Conservation (phyloP, 371 early-diverging fungal species). For the Circinella umbellata region DNA sequence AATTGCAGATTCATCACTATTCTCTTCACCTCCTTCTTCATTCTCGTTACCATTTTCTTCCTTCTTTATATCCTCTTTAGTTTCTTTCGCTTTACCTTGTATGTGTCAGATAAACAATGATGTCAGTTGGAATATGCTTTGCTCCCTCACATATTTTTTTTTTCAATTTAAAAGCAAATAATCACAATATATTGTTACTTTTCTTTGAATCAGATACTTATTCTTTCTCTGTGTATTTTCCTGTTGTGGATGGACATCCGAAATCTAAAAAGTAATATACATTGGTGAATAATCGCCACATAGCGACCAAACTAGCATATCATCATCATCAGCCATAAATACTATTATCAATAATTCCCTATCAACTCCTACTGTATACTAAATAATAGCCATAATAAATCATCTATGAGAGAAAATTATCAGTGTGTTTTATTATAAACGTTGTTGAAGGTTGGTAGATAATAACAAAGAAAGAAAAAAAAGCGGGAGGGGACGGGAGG, state of each 20-base stretch:
- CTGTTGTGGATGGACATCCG: conserved; percentile 3
- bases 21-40: conserved; percentile 3
- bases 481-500: not conserved
- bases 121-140: not conserved
- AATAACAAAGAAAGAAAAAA: too few relatives aligned
- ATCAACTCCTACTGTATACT: too few relatives aligned
- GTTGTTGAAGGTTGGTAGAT: too few relatives aligned
- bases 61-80: not conserved
- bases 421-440: too few relatives aligned
- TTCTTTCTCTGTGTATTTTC: conserved; percentile 10
- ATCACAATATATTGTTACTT: not conserved
- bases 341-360: too few relatives aligned
- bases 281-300: not conserved
- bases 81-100: not conserved
- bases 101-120: not conserved
- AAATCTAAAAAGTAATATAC: not conserved
- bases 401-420: too few relatives aligned
- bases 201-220: not conserved
- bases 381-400: too few relatives aligned
- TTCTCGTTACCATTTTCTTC: conserved; percentile 9
- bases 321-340: too few relatives aligned
- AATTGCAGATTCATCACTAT: conserved; percentile 14
- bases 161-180: not conserved
- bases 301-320: too few relatives aligned
- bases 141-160: not conserved